Percentiles rank a stretch among this genome's conserved stretches.
These are phyloP conservation scores for Phialocephala subalpina DNA, from an alignment of 2,329 filamentous ascomycete species.

Conservation along the genomic window DNA sequence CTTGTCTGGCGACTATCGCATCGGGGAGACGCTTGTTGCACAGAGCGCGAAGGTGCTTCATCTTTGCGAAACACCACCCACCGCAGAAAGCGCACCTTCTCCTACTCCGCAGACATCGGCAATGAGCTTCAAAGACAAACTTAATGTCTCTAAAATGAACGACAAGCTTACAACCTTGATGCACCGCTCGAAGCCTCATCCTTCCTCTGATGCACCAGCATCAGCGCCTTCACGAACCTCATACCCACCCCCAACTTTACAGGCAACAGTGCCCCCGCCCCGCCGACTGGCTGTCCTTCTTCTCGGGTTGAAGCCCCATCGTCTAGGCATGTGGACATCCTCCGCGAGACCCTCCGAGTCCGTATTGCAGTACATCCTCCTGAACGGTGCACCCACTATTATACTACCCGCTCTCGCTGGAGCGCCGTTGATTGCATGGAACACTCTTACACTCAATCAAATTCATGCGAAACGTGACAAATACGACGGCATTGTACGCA, in stretches of 20 bases:
- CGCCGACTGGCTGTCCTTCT: conserved; percentile 26
- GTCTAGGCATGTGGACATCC: conserved; percentile 28
- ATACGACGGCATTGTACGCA: conserved; percentile 24
- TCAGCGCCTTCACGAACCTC: conserved; percentile 12
- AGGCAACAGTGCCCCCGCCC: conserved; percentile 20
- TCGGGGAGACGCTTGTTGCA: conserved; percentile 27
- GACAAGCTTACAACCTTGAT: conserved; percentile 23
- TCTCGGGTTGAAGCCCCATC: conserved; percentile 26
- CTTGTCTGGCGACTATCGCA: conserved; percentile 24
- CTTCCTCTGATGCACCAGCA: conserved; percentile 15
- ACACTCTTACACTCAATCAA: conserved; percentile 25
- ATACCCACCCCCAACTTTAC: conserved; percentile 26
- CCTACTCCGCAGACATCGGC: conserved; percentile 7
- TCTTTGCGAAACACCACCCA: conserved; percentile 21
- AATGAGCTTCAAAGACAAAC: conserved; percentile 20
- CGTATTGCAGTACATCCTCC: conserved; percentile 24
- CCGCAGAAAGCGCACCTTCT: conserved; percentile 11
- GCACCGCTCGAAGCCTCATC: conserved; percentile 13
- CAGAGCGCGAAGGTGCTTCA: conserved; percentile 28
- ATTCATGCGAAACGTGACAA: conserved; percentile 23
- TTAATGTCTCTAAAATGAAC: conserved; percentile 24
- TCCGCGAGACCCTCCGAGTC: conserved; percentile 25
- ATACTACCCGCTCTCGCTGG: conserved; percentile 26
- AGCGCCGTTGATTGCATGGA: conserved; percentile 28
- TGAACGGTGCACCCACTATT: conserved; percentile 27